Conservation (phyloP, 208 protist species). For the Novymonas esmeraldas region DNA sequence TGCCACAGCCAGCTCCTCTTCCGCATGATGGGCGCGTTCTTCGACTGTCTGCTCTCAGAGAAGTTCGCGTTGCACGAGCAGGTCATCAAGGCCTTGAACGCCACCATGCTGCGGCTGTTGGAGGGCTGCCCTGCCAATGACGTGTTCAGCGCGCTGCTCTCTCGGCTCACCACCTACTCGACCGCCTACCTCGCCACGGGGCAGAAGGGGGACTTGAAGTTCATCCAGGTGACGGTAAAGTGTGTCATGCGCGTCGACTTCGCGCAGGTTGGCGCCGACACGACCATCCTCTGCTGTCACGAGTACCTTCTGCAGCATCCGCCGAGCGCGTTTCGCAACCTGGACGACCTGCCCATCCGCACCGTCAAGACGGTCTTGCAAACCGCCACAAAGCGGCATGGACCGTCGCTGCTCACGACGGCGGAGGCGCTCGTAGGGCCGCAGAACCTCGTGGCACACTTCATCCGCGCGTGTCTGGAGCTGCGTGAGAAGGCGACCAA, state of each 20-base stretch:
- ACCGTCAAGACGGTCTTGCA: slow-evolving; percentile 91
- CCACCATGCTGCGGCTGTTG: slow-evolving; percentile 75
- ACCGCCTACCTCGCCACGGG: slow-evolving; percentile 66
- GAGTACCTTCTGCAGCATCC: slow-evolving; percentile 90
- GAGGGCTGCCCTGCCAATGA: slow-evolving; percentile 73
- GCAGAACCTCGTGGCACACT: slow-evolving; percentile 84
- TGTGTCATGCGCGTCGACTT: slow-evolving; percentile 82
- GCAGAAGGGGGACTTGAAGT: slow-evolving; percentile 82
- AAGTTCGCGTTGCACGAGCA: slow-evolving; percentile 71
- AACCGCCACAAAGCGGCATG: slow-evolving; percentile 55
- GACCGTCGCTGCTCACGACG: slow-evolving; percentile 44
- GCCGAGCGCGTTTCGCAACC: slow-evolving; percentile 81
- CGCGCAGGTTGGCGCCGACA: slow-evolving; percentile 63
- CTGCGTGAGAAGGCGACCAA: slow-evolving; percentile 41
- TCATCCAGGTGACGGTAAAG: slow-evolving; percentile 90
- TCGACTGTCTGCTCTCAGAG: slow-evolving; percentile 85
- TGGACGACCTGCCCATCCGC: slow-evolving; percentile 86
- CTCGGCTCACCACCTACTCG: slow-evolving; percentile 84
- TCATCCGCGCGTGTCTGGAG: slow-evolving; percentile 87
- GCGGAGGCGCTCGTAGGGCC: slow-evolving; percentile 67
- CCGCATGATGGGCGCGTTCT: slow-evolving; percentile 74
- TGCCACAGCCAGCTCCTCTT: slow-evolving; percentile 79
- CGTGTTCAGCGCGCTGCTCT: slow-evolving; percentile 81
- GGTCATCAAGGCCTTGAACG: slow-evolving; percentile 85
- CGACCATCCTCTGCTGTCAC: slow-evolving; percentile 83